Evolutionary conservation across 768 basidiomycete genomes (phyloP).

Genomic region (Suillus hirtellus): DNA sequence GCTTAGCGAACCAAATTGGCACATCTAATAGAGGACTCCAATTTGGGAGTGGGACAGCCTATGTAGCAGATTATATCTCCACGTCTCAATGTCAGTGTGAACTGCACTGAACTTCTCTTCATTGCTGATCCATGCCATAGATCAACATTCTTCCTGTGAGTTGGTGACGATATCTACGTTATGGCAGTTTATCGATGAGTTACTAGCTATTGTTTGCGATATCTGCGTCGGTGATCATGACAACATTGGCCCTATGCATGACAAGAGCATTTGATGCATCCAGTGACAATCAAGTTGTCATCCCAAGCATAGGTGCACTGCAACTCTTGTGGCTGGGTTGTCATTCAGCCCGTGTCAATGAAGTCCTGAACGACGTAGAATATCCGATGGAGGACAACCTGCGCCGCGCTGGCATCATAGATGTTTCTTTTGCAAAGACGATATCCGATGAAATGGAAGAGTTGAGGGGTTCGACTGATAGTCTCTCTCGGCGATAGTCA

Average conservation of each 20-base stretch:
- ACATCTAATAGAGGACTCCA: neutral
- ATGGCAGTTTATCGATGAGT: neutral
- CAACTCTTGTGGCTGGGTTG: constrained; percentile 7
- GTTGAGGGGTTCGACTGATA: neutral
- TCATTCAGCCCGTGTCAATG: neutral
- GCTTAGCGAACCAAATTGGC: neutral
- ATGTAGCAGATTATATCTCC: neutral
- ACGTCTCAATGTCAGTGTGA: neutral
- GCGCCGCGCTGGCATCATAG: constrained; percentile 7
- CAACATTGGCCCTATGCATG: neutral
- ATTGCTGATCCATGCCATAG: neutral
- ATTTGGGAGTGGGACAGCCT: neutral
- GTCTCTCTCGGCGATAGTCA: neutral
- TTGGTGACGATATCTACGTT: neutral
- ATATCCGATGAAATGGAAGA: neutral
- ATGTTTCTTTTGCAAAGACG: constrained; percentile 2
- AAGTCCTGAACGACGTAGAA: neutral
- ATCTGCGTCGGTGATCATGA: constrained; percentile 6
- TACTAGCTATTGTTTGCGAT: constrained; percentile 6
- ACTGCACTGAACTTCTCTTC: neutral
- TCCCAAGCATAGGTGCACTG: neutral
- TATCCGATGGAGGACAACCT: constrained; percentile 2
- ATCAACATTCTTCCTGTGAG: constrained; percentile 11
- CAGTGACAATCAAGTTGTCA: neutral
- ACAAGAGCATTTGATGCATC: neutral